phyloP scores from a whole-genome alignment of 768 basidiomycete genomes.

The Leucosporidium scottii region DNA sequence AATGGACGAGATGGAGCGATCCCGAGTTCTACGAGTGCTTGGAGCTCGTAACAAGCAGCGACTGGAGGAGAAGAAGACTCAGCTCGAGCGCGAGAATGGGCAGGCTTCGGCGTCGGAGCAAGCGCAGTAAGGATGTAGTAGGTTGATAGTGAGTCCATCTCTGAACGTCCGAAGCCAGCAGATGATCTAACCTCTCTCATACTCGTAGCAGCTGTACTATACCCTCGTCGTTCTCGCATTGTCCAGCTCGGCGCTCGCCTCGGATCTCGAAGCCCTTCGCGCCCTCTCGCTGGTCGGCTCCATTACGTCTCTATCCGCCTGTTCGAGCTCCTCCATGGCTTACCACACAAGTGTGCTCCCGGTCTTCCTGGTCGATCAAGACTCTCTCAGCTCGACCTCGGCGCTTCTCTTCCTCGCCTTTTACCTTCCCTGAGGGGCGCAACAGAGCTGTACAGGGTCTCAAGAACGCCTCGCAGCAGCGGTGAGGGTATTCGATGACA shows the following conservation, averaged over 20 bases:
- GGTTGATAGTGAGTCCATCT: not conserved
- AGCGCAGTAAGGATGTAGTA: not conserved
- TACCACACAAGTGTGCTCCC: no score
- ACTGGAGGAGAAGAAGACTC: slow-evolving; percentile 18
- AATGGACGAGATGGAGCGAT: slow-evolving; percentile 10
- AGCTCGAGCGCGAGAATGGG: slow-evolving; percentile 1
- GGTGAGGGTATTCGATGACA: no score
- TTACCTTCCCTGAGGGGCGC: no score
- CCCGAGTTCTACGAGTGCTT: slow-evolving; percentile 16
- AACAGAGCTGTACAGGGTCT: no score
- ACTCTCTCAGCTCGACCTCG: not conserved
- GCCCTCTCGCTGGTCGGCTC: not conserved
- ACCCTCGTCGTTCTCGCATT: not conserved
- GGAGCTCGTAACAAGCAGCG: slow-evolving; percentile 22
- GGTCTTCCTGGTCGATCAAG: no score
- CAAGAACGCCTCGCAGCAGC: no score
- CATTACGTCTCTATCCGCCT: no score
- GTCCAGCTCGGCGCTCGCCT: not conserved
- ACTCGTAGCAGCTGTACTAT: not conserved
- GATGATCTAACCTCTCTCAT: not conserved
- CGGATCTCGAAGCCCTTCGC: not conserved
- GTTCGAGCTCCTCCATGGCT: no score
- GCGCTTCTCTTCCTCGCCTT: no score
- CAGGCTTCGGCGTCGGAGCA: no score
- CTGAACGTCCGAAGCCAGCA: not conserved